phyloP scores from a whole-genome alignment of 345 rosid genomes.

The Erysimum cheiranthoides region DNA sequence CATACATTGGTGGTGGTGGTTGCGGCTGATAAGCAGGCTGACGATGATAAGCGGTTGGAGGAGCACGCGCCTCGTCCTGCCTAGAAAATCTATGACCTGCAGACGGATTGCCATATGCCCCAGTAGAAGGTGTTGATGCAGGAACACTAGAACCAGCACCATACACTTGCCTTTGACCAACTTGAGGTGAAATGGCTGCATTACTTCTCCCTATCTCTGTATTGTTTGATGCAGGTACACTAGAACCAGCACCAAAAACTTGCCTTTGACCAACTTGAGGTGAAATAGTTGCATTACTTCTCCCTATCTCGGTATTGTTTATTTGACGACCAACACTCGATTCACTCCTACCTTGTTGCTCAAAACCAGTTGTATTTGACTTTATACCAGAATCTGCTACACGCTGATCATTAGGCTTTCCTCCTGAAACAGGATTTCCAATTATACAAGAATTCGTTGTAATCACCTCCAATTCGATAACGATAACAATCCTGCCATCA shows the following conservation, averaged over 20 bases:
- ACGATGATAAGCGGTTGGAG: conserved; percentile 37
- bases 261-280: conserved; percentile 46
- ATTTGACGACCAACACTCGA: conserved; percentile 37
- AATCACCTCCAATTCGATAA: conserved; percentile 65
- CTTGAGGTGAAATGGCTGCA: conserved; percentile 43
- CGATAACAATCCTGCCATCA: conserved; percentile 67
- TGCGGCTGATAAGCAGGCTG: conserved; percentile 58
- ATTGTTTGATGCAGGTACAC: conserved; percentile 45
- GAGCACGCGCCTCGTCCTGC: conserved; percentile 51
- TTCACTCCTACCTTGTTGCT: conserved; percentile 52
- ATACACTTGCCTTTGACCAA: conserved; percentile 48
- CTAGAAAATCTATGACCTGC: conserved; percentile 47
- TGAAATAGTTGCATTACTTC: conserved; percentile 46
- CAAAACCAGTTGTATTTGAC: conserved; percentile 39
- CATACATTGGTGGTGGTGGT: conserved; percentile 57
- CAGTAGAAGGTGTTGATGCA: conserved; percentile 47
- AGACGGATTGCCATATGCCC: conserved; percentile 45
- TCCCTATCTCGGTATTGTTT: conserved; percentile 48
- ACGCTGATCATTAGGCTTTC: conserved; percentile 44
- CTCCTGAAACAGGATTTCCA: conserved; percentile 56
- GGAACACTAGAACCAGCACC: conserved; percentile 29
- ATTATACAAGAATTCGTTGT: conserved; percentile 51
- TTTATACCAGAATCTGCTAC: conserved; percentile 42
- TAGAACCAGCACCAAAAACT: conserved; percentile 45
- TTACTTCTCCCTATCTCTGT: conserved; percentile 50